A percentile compares a stretch with the other conserved stretches of the same genome.
phyloP scores from a whole-genome alignment of 2,329 filamentous ascomycete species.

The Fusarium sp. region DNA sequence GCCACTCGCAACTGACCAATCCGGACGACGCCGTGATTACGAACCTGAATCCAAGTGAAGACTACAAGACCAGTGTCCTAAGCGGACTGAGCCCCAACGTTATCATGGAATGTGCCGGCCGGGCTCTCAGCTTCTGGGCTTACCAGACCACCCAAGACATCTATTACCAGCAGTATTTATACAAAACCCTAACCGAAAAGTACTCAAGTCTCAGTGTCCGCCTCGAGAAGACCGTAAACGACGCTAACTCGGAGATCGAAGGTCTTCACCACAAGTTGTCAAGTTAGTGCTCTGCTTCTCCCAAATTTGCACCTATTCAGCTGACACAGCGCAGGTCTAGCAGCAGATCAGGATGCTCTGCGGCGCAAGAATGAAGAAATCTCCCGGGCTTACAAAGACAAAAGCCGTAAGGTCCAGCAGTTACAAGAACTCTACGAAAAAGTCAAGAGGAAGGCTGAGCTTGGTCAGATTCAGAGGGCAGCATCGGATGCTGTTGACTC shows the following conservation, averaged over 20 bases:
- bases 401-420: constrained; percentile 73
- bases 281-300: constrained; percentile 53
- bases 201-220: constrained; percentile 71
- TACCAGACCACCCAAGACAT: constrained; percentile 89
- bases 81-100: constrained; percentile 82
- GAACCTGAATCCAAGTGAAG: constrained; percentile 80
- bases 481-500: constrained; percentile 57
- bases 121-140: constrained; percentile 83
- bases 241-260: constrained; percentile 78
- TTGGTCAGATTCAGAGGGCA: constrained; percentile 64
- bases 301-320: background rate
- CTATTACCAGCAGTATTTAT: constrained; percentile 78
- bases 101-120: constrained; percentile 87
- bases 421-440: constrained; percentile 73
- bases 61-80: constrained; percentile 88
- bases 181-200: constrained; percentile 77
- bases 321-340: constrained; percentile 56
- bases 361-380: constrained; percentile 79
- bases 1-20: constrained; percentile 71
- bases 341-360: constrained; percentile 69
- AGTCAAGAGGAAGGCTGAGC: constrained; percentile 63
- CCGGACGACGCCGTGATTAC: constrained; percentile 79
- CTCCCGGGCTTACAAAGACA: constrained; percentile 71
- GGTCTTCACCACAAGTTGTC: constrained; percentile 71
- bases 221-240: constrained; percentile 76